Conservation (phyloP, 805 yeast species). For the Kazachstania bromeliacearum region DNA sequence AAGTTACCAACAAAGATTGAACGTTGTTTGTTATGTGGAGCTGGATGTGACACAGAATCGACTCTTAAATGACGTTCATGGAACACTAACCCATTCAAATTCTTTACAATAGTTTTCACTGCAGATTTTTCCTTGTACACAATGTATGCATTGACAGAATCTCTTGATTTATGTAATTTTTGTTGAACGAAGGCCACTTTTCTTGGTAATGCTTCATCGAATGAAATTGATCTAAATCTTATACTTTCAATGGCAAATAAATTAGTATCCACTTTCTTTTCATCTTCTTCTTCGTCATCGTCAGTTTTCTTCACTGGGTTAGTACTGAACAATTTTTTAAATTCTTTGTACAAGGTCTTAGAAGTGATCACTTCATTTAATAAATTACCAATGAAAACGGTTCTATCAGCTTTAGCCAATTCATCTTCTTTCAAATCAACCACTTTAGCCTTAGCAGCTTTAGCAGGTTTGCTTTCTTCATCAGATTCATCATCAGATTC, state of each 20-base stretch:
- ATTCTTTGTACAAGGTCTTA: slow-evolving; percentile 49
- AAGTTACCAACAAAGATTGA: slow-evolving; percentile 89
- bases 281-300: slow-evolving; percentile 9
- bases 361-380: slow-evolving; percentile 54
- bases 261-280: slow-evolving; percentile 12
- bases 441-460: slow-evolving; percentile 33
- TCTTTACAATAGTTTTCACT: slow-evolving; percentile 29
- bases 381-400: slow-evolving; percentile 84
- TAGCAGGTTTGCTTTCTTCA: slow-evolving; percentile 21
- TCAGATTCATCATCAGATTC: slow-evolving; percentile 14
- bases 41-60: slow-evolving; percentile 89
- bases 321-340: slow-evolving; percentile 50
- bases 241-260: slow-evolving; percentile 51
- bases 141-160: slow-evolving; percentile 78
- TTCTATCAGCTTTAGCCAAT: slow-evolving; percentile 70
- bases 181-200: slow-evolving; percentile 83
- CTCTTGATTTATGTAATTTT: slow-evolving; percentile 65
- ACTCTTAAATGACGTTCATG: slow-evolving; percentile 73
- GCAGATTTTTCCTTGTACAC: slow-evolving; percentile 55
- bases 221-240: slow-evolving; percentile 87
- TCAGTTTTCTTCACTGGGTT: slow-evolving; percentile 9
- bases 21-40: slow-evolving; percentile 72
- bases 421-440: slow-evolving; percentile 62
- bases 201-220: slow-evolving; percentile 79
- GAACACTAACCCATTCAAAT: slow-evolving; percentile 59